Evolutionary conservation across 306 rosid genomes (phyloP), one percentile per base, ranked within the genome.

Genomic region (Ziziphus jujuba): DNA sequence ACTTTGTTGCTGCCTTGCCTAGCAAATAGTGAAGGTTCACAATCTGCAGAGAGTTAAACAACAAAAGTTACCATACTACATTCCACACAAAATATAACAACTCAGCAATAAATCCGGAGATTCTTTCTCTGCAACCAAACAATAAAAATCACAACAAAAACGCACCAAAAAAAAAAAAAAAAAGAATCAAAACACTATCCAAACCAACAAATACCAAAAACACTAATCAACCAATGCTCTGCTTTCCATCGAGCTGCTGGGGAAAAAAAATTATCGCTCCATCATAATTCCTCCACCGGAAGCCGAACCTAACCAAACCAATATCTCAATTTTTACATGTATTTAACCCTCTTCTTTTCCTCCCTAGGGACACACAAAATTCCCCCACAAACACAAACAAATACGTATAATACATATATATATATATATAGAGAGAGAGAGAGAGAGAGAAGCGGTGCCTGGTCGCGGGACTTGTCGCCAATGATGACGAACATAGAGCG

Each of bases 391-490:
- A 59, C 16, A 12, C 56, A 31, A n/a, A 31, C 17, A 45, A 9
- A 43, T 1, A 22, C 1, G 9, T 2, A 34, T 49, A 49, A 12
- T n/a, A 45, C 17, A 45, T 45, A 45, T 45, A 45, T 45, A 45
- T 45, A 45, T 45, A 45, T 58, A 33, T 33, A 23, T 22, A n/a
- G 5, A 21, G 9, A 59, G 21, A 25, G 9, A 63, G 44, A 57
- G n/a, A 69, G 44, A 13, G 31, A 56, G 40, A 21, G 54, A 31
- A 23, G 62, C 10, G 6, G 57, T 48, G 61, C 99, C 97, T 90
- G 97, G 69, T 90, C 97, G 33, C 87, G 97, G n/a, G 88, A 93
- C 84, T 88, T 93, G 82, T 93, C 97, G 11, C 99, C 99, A 10
- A 93, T 70, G 65, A 93, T 88, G 70, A 90, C 75, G 75, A 93